Base-by-base conservation (phyloP, 768 basidiomycete genomes). In the Rhodotorula toruloides region DNA sequence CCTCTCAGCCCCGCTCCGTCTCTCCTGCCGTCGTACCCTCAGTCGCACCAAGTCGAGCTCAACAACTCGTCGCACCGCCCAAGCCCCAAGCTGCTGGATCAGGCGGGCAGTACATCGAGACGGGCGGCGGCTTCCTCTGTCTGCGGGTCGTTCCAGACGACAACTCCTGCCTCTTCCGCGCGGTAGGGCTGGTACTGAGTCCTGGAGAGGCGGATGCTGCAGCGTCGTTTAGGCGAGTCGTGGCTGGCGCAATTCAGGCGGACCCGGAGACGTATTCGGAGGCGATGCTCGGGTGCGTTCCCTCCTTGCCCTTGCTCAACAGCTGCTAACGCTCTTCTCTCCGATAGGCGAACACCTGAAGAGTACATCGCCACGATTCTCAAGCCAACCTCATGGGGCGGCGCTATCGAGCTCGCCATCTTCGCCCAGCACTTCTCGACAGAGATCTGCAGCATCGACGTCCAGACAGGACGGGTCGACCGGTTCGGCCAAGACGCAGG, bases 121-220 rank as follows among this genome's bases (percentile, higher is more conserved):
- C 40, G 40, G 40, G 13, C 50, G 71, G 61, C 65, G 73, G 50
- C 57, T 76, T 8, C 48, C 69, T 61, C 55, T 63, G 52, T 57
- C 50, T 54, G 22, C 60, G 60, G 39, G 82, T 91, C 61, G 90
- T 94, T 25, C 93, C 92, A n/a, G 94, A 98, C 74, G 94, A 98
- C 78, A 98, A 98, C 74, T 89, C 91, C 2, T 98, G 94, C 77
- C 80, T 98, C 37, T 98, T 97, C 79, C 88, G 88, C 6, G 86
- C 91, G 5, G 81, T 90, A 50, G 90, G 89, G 22, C 79, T 94
- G 47, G 80, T 94, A 3, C 93, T 97, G 73, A 85, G 87, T 74
- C 91, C 93, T 73, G 85, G 85, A 63, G 39, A 50, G 10, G 86
- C 87, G 19, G 77, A 81, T n/a, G 86, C 86, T 64, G 88, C 87